phyloP scores from a whole-genome alignment of 1,139 yeast species.

The Magnusiomyces starmeri region DNA sequence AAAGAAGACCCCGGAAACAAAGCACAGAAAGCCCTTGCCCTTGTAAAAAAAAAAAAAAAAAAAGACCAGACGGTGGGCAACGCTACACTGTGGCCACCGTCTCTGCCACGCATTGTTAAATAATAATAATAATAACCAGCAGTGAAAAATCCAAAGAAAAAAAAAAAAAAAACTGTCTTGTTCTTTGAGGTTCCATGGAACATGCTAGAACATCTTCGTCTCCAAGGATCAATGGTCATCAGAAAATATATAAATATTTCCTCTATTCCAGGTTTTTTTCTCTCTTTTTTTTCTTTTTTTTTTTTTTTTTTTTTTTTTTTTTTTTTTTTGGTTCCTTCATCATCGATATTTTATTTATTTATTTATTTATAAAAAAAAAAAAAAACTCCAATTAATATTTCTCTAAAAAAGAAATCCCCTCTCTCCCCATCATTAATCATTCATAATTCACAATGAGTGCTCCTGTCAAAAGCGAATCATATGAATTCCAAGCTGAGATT shows the following conservation, averaged over 20 bases:
- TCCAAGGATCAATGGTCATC: too few species aligned
- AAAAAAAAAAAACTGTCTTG: neutral
- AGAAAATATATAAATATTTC: neutral
- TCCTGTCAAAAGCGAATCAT: constrained; percentile 31
- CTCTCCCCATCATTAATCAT: neutral
- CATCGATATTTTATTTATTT: neutral
- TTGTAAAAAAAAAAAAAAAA: neutral
- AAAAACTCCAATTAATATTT: neutral
- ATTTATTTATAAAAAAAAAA: neutral
- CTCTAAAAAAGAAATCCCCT: too few species aligned
- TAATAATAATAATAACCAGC: too few species aligned
- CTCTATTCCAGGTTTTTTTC: too few species aligned
- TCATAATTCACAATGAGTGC: constrained; percentile 11
- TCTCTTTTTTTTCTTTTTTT: neutral
- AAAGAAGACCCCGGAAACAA: too few species aligned
- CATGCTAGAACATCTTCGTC: neutral
- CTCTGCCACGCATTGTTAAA: too few species aligned
- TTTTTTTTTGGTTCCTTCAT: neutral
- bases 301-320: neutral
- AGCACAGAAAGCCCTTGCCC: neutral
- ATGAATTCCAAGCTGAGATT: constrained; percentile 99
- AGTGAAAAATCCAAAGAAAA: too few species aligned
- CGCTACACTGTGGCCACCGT: too few species aligned
- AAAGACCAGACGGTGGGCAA: too few species aligned
- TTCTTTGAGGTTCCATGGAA: neutral